Conservation (phyloP, 495 filamentous ascomycete genomes). For the Penicillium diatomitis region DNA sequence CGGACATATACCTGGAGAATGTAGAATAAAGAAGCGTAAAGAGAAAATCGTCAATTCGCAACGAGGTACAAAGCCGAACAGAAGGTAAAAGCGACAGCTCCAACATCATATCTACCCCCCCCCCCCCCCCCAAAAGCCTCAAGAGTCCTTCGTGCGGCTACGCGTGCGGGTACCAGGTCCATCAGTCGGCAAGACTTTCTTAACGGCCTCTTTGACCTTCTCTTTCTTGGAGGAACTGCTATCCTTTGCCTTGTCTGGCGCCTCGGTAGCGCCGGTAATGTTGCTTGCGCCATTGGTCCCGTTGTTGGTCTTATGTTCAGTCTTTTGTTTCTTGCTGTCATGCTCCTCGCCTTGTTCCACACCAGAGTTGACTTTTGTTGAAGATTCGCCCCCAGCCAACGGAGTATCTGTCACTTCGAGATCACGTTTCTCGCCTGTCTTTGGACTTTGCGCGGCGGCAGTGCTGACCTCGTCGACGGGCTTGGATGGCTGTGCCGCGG, state of each 20-base stretch:
- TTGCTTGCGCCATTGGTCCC: slow-evolving; percentile 8
- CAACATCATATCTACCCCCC: not conserved
- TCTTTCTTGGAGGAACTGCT: slow-evolving; percentile 27
- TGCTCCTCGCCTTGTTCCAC: slow-evolving; percentile 10
- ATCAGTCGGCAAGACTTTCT: slow-evolving; percentile 24
- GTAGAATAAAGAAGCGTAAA: too few relatives aligned
- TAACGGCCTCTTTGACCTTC: slow-evolving; percentile 24
- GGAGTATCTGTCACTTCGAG: slow-evolving; percentile 12
- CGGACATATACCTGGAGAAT: too few relatives aligned
- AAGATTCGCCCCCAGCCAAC: not conserved
- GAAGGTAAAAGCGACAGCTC: not conserved
- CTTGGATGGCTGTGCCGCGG: not conserved
- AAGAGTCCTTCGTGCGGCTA: slow-evolving; percentile 29
- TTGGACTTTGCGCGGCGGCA: slow-evolving; percentile 6
- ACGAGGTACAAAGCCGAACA: not conserved
- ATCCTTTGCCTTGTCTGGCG: slow-evolving; percentile 22
- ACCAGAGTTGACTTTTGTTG: slow-evolving; percentile 2
- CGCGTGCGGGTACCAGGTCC: slow-evolving; percentile 35
- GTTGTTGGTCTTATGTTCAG: slow-evolving; percentile 5
- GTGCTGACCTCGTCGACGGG: slow-evolving; percentile 8
- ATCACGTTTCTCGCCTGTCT: slow-evolving; percentile 25
- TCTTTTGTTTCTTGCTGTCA: slow-evolving; percentile 24
- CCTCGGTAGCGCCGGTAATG: not conserved
- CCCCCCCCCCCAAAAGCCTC: not conserved
- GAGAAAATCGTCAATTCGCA: too few relatives aligned